These are phyloP conservation scores for Nissolia schottii DNA, from an alignment of 306 rosid species.

Conservation along the genomic window DNA sequence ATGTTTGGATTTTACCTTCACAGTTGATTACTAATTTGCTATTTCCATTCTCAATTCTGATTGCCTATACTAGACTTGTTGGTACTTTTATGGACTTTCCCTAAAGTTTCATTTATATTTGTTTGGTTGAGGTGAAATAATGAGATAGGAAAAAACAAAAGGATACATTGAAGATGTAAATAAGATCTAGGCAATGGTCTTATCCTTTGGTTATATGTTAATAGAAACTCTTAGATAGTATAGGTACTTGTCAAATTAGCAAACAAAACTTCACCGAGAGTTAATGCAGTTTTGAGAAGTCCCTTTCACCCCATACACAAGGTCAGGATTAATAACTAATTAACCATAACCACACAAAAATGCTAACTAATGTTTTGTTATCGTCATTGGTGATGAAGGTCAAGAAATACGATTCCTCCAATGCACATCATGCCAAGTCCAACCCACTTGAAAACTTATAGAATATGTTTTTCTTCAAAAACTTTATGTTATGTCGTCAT, in stretches of 20 bases:
- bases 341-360: constrained; percentile 4
- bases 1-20: constrained; percentile 27
- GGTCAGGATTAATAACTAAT: background rate
- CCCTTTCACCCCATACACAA: constrained; percentile 24
- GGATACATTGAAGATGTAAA: background rate
- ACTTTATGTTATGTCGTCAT: constrained; percentile 29
- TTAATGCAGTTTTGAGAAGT: constrained; percentile 12
- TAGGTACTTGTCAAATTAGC: background rate
- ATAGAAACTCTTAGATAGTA: background rate
- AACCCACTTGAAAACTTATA: constrained; percentile 3
- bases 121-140: background rate
- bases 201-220: background rate
- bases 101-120: background rate
- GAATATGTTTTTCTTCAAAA: constrained; percentile 12
- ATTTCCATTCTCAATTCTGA: background rate
- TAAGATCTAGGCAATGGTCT: background rate
- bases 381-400: constrained; percentile 28
- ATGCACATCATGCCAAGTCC: constrained; percentile 24
- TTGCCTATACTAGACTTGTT: background rate
- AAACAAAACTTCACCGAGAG: background rate
- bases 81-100: background rate
- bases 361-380: constrained; percentile 10
- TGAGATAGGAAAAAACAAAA: constrained; percentile 16
- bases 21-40: background rate
- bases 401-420: constrained; percentile 30